These are phyloP conservation scores for Smithsoniella earleae DNA, from an alignment of 163 green algal species.

Conservation along the genomic window DNA sequence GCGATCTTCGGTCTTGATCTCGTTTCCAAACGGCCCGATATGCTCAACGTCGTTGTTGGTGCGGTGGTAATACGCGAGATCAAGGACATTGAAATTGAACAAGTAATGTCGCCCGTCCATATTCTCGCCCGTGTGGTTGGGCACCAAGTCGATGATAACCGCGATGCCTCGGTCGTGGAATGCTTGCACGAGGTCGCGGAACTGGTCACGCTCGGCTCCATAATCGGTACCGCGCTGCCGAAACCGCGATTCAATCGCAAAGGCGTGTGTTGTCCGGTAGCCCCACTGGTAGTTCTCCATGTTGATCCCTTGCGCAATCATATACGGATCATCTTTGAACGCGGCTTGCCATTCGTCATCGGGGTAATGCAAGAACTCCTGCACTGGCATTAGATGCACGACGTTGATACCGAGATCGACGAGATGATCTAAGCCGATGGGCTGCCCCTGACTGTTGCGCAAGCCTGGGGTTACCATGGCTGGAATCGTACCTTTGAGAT, in stretches of 20 bases:
- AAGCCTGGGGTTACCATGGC: too few species aligned
- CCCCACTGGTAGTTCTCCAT: too few species aligned
- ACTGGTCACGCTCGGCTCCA: not conserved
- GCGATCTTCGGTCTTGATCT: not conserved
- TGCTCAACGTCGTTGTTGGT: not conserved
- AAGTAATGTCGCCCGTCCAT: not conserved
- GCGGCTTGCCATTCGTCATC: too few species aligned
- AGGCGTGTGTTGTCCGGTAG: too few species aligned
- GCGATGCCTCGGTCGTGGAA: not conserved
- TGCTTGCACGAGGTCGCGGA: not conserved
- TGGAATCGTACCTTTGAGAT: too few species aligned
- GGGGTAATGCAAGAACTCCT: too few species aligned
- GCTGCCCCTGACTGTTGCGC: too few species aligned
- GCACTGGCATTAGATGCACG: too few species aligned
- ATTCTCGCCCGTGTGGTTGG: slow-evolving; percentile 5
- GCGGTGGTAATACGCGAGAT: not conserved
- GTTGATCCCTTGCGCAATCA: too few species aligned
- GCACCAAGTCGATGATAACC: not conserved
- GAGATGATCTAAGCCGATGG: too few species aligned
- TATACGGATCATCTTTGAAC: too few species aligned
- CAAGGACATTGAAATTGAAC: not conserved
- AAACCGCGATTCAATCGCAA: not conserved
- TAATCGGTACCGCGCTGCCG: not conserved
- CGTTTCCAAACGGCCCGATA: not conserved
- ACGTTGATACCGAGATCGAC: too few species aligned